Evolutionary conservation across 108 stramenopile species (phyloP).

Genomic region (Cyclotella choctawhatcheeana): DNA sequence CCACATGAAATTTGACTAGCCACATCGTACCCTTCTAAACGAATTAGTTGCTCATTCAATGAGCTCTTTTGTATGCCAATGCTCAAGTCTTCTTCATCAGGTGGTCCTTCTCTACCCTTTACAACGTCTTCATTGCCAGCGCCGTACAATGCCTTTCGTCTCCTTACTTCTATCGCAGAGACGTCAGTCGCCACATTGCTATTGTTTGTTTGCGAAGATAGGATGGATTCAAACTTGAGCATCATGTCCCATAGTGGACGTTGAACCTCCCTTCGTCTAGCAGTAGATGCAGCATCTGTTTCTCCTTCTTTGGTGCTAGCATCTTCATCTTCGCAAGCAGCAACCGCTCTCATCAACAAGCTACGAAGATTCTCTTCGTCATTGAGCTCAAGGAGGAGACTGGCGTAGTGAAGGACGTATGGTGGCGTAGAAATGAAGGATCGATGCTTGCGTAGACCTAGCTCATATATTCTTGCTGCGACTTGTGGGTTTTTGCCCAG

Average conservation of each 20-base stretch:
- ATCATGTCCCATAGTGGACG: constrained; percentile 87
- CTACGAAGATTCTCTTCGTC: constrained; percentile 85
- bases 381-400: constrained; percentile 81
- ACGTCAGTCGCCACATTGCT: constrained; percentile 57
- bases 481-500: constrained; percentile 75
- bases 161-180: constrained; percentile 68
- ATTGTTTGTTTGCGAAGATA: constrained; percentile 45
- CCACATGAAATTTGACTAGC: constrained; percentile 82
- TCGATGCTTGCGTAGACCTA: constrained; percentile 80
- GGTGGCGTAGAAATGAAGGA: constrained; percentile 76
- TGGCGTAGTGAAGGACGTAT: constrained; percentile 81
- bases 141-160: constrained; percentile 77
- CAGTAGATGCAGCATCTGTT: constrained; percentile 24
- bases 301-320: constrained; percentile 30
- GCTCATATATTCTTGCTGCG: constrained; percentile 86
- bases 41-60: constrained; percentile 79
- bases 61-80: constrained; percentile 72
- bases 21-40: constrained; percentile 81
- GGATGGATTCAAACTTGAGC: constrained; percentile 78
- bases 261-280: constrained; percentile 49
- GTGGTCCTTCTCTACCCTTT: constrained; percentile 57
- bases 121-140: constrained; percentile 82
- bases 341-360: constrained; percentile 78
- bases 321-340: constrained; percentile 72
- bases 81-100: constrained; percentile 54